phyloP scores from a whole-genome alignment of 116 monocot genomes.

The Iris pallida region DNA sequence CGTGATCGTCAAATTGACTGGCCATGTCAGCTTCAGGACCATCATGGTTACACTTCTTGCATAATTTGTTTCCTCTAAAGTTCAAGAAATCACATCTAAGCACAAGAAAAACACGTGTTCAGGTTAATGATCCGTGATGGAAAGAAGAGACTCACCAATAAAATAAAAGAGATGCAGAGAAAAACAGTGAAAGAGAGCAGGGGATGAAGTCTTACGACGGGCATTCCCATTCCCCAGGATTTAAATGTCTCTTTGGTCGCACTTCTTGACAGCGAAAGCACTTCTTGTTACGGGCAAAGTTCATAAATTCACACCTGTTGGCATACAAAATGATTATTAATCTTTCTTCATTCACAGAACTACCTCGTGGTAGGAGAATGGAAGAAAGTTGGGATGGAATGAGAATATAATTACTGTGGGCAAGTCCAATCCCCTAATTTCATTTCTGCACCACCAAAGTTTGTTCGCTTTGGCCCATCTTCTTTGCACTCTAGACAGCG shows the following conservation, averaged over 20 bases:
- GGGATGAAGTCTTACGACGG: slow-evolving; percentile 40
- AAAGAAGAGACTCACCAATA: background rate
- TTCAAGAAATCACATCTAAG: slow-evolving; percentile 76
- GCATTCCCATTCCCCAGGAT: slow-evolving; percentile 95
- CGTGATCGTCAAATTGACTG: slow-evolving; percentile 18
- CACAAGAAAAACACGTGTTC: background rate
- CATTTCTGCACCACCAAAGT: slow-evolving; percentile 42
- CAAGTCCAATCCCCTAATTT: slow-evolving; percentile 93
- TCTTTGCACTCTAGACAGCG: slow-evolving; percentile 68
- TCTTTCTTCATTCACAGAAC: background rate
- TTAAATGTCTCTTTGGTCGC: slow-evolving; percentile 51
- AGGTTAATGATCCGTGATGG: background rate
- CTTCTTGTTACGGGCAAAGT: slow-evolving; percentile 67
- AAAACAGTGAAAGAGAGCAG: background rate
- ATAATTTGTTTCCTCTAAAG: slow-evolving; percentile 56
- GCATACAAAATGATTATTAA: background rate
- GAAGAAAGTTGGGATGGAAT: background rate
- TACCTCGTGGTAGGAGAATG: background rate
- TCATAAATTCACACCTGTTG: slow-evolving; percentile 88
- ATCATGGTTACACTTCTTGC: slow-evolving; percentile 55
- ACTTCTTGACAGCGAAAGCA: slow-evolving; percentile 61
- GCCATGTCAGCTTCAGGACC: slow-evolving; percentile 31
- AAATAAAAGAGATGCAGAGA: too few relatives aligned
- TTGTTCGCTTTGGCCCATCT: slow-evolving; percentile 51
- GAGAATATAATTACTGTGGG: slow-evolving; percentile 33